A percentile compares a stretch with the other conserved stretches of the same genome.
Evolutionary conservation across 371 early-diverging fungal species (phyloP).

Genomic region (Dichotomocladium elegans): DNA sequence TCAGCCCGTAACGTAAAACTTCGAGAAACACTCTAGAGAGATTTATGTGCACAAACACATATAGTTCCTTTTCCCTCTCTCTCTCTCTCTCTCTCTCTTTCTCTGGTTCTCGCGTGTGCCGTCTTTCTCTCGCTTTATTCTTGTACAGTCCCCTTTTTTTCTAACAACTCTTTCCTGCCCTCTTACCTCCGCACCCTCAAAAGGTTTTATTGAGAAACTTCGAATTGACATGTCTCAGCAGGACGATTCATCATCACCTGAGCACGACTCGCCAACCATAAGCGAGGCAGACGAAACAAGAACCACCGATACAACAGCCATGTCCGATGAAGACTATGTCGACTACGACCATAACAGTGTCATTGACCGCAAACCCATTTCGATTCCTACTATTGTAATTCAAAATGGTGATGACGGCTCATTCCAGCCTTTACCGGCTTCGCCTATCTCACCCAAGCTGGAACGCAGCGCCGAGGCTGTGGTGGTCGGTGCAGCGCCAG

Average conservation of each 20-base stretch:
- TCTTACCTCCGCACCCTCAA: not conserved
- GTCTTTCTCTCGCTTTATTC: no score
- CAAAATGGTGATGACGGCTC: not conserved
- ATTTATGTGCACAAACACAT: not conserved
- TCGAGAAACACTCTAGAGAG: not conserved
- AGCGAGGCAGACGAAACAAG: not conserved
- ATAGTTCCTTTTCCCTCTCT: not conserved
- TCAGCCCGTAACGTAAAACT: no score
- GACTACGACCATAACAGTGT: not conserved
- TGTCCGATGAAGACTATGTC: not conserved
- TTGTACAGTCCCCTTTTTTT: no score
- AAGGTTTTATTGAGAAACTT: no score
- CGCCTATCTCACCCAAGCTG: not conserved
- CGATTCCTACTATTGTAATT: conserved; percentile 7
- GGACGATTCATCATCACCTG: not conserved
- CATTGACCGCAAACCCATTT: not conserved
- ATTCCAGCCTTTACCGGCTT: not conserved
- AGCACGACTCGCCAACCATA: not conserved
- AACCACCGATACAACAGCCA: not conserved
- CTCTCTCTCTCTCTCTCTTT: not conserved
- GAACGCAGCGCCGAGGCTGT: no score
- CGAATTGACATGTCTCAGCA: not conserved
- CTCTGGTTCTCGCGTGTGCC: not conserved
- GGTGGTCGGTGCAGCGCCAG: no score
- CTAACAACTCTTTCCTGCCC: not conserved